A percentile compares a stretch with the other conserved stretches of the same genome.
These are phyloP conservation scores for Kodamaea fungicola DNA, from an alignment of 1,139 yeast genomes.

Conservation along the genomic window DNA sequence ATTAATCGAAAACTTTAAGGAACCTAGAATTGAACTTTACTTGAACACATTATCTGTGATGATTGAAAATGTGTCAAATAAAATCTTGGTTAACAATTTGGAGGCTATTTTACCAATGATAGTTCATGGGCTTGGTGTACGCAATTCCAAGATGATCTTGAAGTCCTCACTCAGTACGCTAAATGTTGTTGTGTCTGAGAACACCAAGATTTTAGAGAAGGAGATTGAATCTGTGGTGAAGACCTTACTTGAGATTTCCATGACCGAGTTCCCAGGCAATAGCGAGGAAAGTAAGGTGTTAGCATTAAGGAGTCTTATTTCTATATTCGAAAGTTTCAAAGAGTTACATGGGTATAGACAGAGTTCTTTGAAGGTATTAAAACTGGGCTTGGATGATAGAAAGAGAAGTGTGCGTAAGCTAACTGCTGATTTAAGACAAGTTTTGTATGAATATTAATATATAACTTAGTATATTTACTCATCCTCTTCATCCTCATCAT, in stretches of 20 bases:
- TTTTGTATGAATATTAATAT: slow-evolving; percentile 49
- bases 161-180: slow-evolving; percentile 60
- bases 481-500: slow-evolving; percentile 44
- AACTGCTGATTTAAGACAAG: slow-evolving; percentile 78
- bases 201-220: slow-evolving; percentile 44
- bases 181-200: slow-evolving; percentile 50
- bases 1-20: slow-evolving; percentile 37
- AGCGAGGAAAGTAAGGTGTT: slow-evolving; percentile 48
- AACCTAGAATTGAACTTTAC: slow-evolving; percentile 33
- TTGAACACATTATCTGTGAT: slow-evolving; percentile 66
- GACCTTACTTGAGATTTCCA: slow-evolving; percentile 40
- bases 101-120: slow-evolving; percentile 65
- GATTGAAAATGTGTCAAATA: slow-evolving; percentile 60
- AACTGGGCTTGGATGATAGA: slow-evolving; percentile 63
- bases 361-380: slow-evolving; percentile 47
- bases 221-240: slow-evolving; percentile 60
- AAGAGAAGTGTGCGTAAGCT: slow-evolving; percentile 71
- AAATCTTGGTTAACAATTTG: slow-evolving; percentile 61
- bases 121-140: slow-evolving; percentile 57
- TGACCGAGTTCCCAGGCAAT: slow-evolving; percentile 21
- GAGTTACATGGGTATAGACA: slow-evolving; percentile 50
- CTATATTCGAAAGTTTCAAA: slow-evolving; percentile 40
- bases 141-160: slow-evolving; percentile 38
- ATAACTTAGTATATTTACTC: slow-evolving; percentile 22
- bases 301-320: slow-evolving; percentile 54